A percentile compares a stretch with the other conserved stretches of the same genome.
Evolutionary conservation across 1,284 basidiomycete species (phyloP).

Genomic region (Tranzscheliella williamsii): DNA sequence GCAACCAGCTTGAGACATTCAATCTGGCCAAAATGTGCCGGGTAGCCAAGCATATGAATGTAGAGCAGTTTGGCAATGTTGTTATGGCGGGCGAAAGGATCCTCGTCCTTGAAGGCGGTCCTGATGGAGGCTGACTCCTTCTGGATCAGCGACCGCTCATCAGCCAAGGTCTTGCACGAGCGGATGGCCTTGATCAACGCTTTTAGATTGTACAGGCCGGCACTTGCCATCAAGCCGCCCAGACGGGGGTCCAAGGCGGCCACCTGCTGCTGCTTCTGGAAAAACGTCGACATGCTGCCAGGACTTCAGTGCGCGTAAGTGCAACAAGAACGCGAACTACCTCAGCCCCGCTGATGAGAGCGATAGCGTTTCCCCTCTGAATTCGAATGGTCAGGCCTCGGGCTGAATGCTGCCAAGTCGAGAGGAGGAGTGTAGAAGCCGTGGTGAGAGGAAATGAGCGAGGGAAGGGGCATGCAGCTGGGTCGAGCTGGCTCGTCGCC

Average conservation of each 20-base stretch:
- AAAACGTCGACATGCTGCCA: conserved; percentile 57
- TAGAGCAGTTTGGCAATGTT: conserved; percentile 98
- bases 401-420: too few species aligned
- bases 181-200: conserved; percentile 63
- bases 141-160: conserved; percentile 95
- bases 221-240: conserved; percentile 57
- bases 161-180: conserved; percentile 83
- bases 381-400: too few species aligned
- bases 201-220: conserved; percentile 61
- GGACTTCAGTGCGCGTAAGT: too few species aligned
- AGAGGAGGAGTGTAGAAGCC: too few species aligned
- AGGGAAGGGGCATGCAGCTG: too few species aligned
- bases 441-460: too few species aligned
- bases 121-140: conserved; percentile 98
- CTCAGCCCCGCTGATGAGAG: too few species aligned
- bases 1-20: conserved; percentile 99
- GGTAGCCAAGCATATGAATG: conserved; percentile 99
- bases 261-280: conserved; percentile 60
- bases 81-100: conserved; percentile 79
- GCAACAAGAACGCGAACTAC: too few species aligned
- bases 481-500: too few species aligned
- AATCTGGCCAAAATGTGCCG: conserved; percentile 99
- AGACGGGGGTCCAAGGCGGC: conserved; percentile 60
- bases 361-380: too few species aligned
- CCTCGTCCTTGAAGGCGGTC: conserved; percentile 94